Base-by-base conservation (phyloP, 2,329 filamentous ascomycete species). In the Cytospora piceicola region DNA sequence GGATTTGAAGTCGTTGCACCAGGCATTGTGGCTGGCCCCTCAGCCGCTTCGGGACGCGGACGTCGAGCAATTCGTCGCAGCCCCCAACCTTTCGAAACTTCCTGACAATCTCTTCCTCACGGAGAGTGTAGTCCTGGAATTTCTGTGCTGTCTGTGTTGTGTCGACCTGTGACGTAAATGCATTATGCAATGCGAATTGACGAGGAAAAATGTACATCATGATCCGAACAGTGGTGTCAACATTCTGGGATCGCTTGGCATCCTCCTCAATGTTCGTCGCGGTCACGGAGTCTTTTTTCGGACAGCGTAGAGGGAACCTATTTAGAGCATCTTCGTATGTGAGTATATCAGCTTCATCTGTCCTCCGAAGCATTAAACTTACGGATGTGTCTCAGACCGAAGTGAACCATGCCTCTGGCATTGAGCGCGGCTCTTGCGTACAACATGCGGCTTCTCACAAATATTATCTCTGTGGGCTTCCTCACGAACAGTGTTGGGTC, bases 161-260 rank as follows among this genome's bases (percentile, higher is more conserved):
- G 74, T 95, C 85, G 20, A 90, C 83, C 4, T 80, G 78, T 6
- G 88, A 91, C 0, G 88, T 93, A 74, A 98, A 97, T n/a, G 90
- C 93, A 76, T 98, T 99, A 73, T 96, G 93, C 4, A 99, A 80
- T 17, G 87, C 87, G 73, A 97, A 98, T 73, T 98, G 94, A 14
- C 90, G 85, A 36, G 95, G 95, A 71, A 99, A 99, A 1, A 99
- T 88, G 76, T 98, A 94, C 81, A 94, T 95, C 85, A 97, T 87
- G 24, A 96, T 78, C 70, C 90, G 91, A 14, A 88, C 73, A 0
- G 88, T 91, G 68, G 90, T 84, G 15, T 77, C 73, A 1, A 80
- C 72, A 71, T 85, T 79, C n/a, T 46, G 78, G 71, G 42, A 57
- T 58, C 20, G 58, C 27, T 49, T 29, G 51, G 7, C 51, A 22